Conservation (phyloP, 495 filamentous ascomycete species). For the Daldinia grandis region DNA sequence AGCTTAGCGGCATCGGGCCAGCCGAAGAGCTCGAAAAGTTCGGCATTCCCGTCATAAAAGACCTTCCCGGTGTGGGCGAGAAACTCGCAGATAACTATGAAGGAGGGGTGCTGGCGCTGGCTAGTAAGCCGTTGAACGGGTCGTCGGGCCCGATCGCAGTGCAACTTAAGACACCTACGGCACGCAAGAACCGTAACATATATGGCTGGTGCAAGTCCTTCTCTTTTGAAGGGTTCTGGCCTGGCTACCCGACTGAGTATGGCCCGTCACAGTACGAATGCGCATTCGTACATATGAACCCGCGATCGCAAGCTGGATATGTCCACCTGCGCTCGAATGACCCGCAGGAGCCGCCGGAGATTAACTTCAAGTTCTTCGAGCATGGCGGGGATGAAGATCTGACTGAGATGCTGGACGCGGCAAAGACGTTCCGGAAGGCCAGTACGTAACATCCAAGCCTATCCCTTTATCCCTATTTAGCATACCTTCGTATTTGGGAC, state of each 20-base stretch:
- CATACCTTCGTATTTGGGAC: neutral
- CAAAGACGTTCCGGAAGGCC: constrained; percentile 57
- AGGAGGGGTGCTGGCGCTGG: constrained; percentile 48
- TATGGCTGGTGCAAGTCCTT: constrained; percentile 58
- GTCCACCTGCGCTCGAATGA: constrained; percentile 59
- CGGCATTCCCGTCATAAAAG: constrained; percentile 57
- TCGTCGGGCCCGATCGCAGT: constrained; percentile 46
- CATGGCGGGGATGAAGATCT: constrained; percentile 50
- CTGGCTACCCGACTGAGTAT: constrained; percentile 55
- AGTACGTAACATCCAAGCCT: neutral
- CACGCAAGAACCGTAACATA: constrained; percentile 56
- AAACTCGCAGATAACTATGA: constrained; percentile 67
- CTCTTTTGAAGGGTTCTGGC: constrained; percentile 59
- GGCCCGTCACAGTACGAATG: constrained; percentile 53
- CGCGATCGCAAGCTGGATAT: constrained; percentile 60
- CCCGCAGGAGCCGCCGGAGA: constrained; percentile 63
- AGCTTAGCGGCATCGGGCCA: constrained; percentile 57
- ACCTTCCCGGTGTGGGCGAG: constrained; percentile 66
- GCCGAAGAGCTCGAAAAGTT: constrained; percentile 52
- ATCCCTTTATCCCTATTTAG: neutral
- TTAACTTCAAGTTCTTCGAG: constrained; percentile 66
- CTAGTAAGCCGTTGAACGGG: constrained; percentile 45
- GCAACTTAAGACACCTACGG: constrained; percentile 53
- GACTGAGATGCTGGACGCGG: constrained; percentile 60
- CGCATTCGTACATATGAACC: constrained; percentile 58